Evolutionary conservation across 139 green algal genomes (phyloP).

Genomic region (Tetraselmis striata): DNA sequence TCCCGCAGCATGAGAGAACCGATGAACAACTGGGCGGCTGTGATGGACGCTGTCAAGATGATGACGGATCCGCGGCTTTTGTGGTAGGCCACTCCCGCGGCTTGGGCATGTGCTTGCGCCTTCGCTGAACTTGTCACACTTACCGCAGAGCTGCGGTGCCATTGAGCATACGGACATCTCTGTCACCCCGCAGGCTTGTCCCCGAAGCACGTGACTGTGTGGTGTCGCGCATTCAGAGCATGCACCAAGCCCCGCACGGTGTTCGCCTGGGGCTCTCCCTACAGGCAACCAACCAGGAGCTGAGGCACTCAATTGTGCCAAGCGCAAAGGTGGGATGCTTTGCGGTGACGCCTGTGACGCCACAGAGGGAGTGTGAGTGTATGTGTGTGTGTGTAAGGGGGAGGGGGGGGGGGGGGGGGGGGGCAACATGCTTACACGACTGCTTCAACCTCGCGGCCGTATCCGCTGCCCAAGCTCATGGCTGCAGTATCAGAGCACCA

Average conservation of each 20-base stretch:
- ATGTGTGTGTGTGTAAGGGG: too few relatives aligned
- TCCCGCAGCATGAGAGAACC: slow-evolving; percentile 84
- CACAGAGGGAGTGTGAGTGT: too few relatives aligned
- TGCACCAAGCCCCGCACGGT: slow-evolving; percentile 72
- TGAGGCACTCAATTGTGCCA: slow-evolving; percentile 81
- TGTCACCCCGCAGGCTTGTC: slow-evolving; percentile 36
- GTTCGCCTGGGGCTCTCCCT: slow-evolving; percentile 88
- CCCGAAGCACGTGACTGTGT: slow-evolving; percentile 77
- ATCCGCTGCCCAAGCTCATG: slow-evolving; percentile 77
- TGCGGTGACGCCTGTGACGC: too few relatives aligned
- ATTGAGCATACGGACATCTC: too few relatives aligned
- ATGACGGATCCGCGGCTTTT: slow-evolving; percentile 64
- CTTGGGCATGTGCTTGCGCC: too few relatives aligned
- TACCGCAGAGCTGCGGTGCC: too few relatives aligned
- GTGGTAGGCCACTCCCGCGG: too few relatives aligned
- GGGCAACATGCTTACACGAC: too few relatives aligned
- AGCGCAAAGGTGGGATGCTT: too few relatives aligned
- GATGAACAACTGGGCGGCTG: slow-evolving; percentile 90
- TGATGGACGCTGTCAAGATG: slow-evolving; percentile 55
- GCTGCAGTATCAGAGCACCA: slow-evolving; percentile 70
- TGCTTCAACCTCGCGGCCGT: too few relatives aligned
- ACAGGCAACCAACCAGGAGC: slow-evolving; percentile 83
- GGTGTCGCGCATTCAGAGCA: slow-evolving; percentile 60
- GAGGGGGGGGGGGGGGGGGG: too few relatives aligned
- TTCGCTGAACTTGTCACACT: too few relatives aligned